Evolutionary conservation across 176 grass and related monocot genomes (phyloP), one percentile per base, ranked within the genome.

Genomic region (Poa annua): DNA sequence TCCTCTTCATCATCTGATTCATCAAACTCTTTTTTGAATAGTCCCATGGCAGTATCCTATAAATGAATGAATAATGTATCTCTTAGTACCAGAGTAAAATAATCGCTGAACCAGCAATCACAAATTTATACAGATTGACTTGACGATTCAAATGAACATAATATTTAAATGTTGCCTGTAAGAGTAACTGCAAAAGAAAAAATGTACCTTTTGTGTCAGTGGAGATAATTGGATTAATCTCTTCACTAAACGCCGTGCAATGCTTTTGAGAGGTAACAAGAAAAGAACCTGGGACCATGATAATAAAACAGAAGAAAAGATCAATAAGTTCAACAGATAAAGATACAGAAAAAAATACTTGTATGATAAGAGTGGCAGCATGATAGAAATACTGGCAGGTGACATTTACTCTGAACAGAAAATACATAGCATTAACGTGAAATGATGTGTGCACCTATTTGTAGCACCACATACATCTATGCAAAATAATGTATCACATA

Each of bases 171-270:
- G 12, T 66, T 84, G 45, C 25, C 20, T 81, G 65, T 19, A 69
- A 50, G 75, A 63, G 38, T 50, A 72, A 26, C 25, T 59, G 63
- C 15, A 76, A 71, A 81, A 32, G 25, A 14, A 17, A 52, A 81
- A 3, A 8, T 67, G 2, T 88, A 98, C 96, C 90, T 91, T 94
- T 70, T 95, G 90, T 78, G 85, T 35, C 15, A 95, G 45, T 36
- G 95, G 90, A 50, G 96, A 93, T 80, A 98, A 93, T 82, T 98
- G 85, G 41, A 95, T 95, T 80, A 98, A 71, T 68, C 92, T 91
- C 83, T 95, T 88, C 62, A 95, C 92, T 86, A 95, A 45, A 54
- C 96, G 86, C 3, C 88, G 66, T 25, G 96, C 96, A 88, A 95
- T 90, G 85, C 92, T 98, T 89, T 82, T 90, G 66, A 98, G 75